Conservation (phyloP, 83 land plant genomes). For the Thuja plicata region DNA sequence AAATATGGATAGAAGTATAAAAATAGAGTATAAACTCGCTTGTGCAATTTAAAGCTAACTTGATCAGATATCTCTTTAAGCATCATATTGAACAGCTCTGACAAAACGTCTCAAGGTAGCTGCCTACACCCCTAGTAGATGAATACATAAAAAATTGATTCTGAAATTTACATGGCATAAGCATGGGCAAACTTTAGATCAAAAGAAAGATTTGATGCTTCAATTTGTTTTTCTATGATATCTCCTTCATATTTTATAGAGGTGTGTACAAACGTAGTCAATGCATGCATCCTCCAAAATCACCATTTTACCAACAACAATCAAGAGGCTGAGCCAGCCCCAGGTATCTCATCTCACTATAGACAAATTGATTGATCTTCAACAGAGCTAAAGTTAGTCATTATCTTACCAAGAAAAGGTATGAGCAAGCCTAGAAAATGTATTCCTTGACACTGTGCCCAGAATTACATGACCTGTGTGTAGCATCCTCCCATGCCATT, state of each 20-base stretch:
- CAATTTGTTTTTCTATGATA: background rate
- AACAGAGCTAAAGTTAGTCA: background rate
- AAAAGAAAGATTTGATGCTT: background rate
- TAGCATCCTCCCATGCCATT: background rate
- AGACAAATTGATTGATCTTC: background rate
- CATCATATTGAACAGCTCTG: background rate
- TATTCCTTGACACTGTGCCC: background rate
- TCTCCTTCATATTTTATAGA: background rate
- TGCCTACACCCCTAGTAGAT: background rate
- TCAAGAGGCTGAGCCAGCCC: background rate
- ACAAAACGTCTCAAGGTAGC: background rate
- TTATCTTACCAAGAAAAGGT: background rate
- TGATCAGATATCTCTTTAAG: background rate
- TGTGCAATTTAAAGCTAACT: background rate
- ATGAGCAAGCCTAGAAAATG: background rate
- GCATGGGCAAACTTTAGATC: background rate
- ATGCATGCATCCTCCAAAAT: background rate
- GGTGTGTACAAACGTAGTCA: background rate
- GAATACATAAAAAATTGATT: background rate
- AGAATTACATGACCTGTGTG: background rate
- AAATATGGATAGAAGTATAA: background rate
- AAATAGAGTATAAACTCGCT: background rate
- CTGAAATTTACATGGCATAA: background rate
- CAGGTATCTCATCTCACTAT: background rate
- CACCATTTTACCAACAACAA: background rate